Base-by-base conservation (phyloP, 2,329 filamentous ascomycete species). In the Didymella sp. region DNA sequence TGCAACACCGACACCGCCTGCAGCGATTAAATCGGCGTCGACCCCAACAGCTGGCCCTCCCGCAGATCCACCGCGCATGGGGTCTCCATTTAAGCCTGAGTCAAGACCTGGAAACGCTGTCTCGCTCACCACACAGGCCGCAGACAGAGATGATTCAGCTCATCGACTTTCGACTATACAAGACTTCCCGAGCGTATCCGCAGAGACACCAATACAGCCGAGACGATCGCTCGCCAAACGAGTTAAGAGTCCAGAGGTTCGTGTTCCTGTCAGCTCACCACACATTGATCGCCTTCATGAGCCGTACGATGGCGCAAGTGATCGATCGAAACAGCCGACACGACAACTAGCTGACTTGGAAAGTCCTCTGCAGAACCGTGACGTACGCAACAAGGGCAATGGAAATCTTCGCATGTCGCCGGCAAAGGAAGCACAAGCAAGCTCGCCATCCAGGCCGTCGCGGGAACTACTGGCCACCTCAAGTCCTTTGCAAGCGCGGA, bases 241-340 rank as follows among this genome's bases (percentile, higher is more conserved):
- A 11, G 12, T 4, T 2, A 21, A 27, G 2, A 49, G 30, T 21
- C 48, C 44, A 24, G 38, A 52, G 43, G 54, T 57, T 41, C 54
- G 48, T 28, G 15, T 57, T 17, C n/a, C 37, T 11, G 17, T 11
- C 25, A 45, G 19, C n/a, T 51, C 44, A 22, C 49, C 38, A 6
- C 42, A 30, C 11, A 24, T 47, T 12, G 24, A 45, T n/a, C 2
- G n/a, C 13, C n/a, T 48, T 48, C 6, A 24, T 11, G 9, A 25
- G 5, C 43, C 9, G 6, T 48, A 44, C 15, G 30, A 48, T 13
- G 24, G 24, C 12, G 12, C n/a, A 1, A 6, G 6, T 3, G 37
- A 43, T 28, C 27, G 5, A 30, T 19, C 42, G 9, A 24, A 17
- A 4, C 21, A 17, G 4, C 24, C 8, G 6, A 19, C 17, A 17